A percentile compares a stretch with the other conserved stretches of the same genome.
These are phyloP conservation scores for Guyanaporus albipodus DNA, from an alignment of 768 basidiomycete species.

Conservation along the genomic window DNA sequence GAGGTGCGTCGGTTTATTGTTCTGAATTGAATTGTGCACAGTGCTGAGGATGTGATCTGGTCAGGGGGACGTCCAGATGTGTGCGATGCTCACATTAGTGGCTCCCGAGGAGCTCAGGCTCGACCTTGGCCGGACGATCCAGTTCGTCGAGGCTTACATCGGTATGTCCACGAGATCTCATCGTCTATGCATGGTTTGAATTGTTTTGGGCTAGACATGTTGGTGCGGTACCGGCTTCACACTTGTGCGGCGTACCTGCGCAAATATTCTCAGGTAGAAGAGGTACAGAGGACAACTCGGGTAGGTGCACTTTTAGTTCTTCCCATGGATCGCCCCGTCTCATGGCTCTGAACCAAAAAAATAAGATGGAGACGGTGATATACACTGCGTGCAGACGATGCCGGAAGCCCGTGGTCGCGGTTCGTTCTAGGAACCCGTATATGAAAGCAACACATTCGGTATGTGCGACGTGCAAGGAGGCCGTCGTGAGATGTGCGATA, in stretches of 20 bases:
- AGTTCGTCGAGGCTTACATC: slow-evolving; percentile 69
- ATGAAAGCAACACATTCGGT: slow-evolving; percentile 46
- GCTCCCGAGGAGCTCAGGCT: slow-evolving; percentile 56
- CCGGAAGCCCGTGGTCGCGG: slow-evolving; percentile 51
- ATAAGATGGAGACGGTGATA: slow-evolving; percentile 72
- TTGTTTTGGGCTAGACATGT: slow-evolving; percentile 43
- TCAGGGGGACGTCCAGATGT: slow-evolving; percentile 82
- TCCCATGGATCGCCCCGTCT: background rate
- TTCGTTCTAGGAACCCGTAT: slow-evolving; percentile 30
- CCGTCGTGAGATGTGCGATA: slow-evolving; percentile 58
- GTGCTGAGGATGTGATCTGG: too few species aligned
- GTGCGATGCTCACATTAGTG: slow-evolving; percentile 64
- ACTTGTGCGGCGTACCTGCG: slow-evolving; percentile 72
- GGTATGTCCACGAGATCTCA: slow-evolving; percentile 41
- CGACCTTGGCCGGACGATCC: slow-evolving; percentile 37
- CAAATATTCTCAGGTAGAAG: slow-evolving; percentile 52
- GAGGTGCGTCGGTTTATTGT: slow-evolving; percentile 46
- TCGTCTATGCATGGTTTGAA: background rate
- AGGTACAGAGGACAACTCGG: slow-evolving; percentile 49
- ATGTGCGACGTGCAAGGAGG: slow-evolving; percentile 53
- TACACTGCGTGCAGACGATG: slow-evolving; percentile 70
- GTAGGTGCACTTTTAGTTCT: slow-evolving; percentile 33
- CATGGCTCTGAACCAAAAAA: background rate
- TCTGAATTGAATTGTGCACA: too few species aligned
- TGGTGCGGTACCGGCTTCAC: slow-evolving; percentile 59